phyloP scores from a whole-genome alignment of 2,329 filamentous ascomycete species.

The Penicillium sp. region DNA sequence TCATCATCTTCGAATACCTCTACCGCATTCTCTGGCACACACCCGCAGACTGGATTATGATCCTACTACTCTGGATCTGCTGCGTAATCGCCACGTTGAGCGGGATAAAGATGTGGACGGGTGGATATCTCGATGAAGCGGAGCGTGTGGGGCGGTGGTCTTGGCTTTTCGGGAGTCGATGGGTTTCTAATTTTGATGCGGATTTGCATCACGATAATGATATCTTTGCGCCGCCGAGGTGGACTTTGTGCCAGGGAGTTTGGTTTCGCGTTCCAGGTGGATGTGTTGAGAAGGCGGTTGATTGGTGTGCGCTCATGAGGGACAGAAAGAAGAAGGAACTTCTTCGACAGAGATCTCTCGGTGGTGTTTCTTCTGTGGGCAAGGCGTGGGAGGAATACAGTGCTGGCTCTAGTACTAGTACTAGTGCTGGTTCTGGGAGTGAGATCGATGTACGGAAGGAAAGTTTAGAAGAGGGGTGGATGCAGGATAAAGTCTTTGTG shows the following conservation, averaged over 20 bases:
- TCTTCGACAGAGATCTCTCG: too few relatives aligned
- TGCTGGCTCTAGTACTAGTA: background rate
- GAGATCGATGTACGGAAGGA: background rate
- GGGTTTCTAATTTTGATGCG: background rate
- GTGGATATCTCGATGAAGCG: conserved; percentile 63
- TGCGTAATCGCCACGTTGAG: conserved; percentile 64
- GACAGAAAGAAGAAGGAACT: conserved; percentile 48
- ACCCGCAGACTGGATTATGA: conserved; percentile 17
- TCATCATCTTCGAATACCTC: conserved; percentile 39
- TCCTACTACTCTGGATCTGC: conserved; percentile 46
- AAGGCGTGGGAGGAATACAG: background rate
- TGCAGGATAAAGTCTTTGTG: background rate
- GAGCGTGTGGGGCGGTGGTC: conserved; percentile 58
- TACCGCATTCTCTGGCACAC: conserved; percentile 41
- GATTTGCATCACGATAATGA: background rate
- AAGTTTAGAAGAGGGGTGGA: background rate
- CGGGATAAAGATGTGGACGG: conserved; percentile 59
- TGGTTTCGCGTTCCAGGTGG: background rate
- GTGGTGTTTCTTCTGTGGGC: conserved; percentile 42
- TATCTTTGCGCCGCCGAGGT: background rate
- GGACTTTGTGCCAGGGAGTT: background rate
- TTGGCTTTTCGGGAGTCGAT: conserved; percentile 54
- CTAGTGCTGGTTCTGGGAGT: background rate
- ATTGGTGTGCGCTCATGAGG: background rate
- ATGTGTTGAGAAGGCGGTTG: background rate